These are phyloP conservation scores for Fusarium guadeloupense DNA, from an alignment of 2,329 filamentous ascomycete species.

Conservation along the genomic window DNA sequence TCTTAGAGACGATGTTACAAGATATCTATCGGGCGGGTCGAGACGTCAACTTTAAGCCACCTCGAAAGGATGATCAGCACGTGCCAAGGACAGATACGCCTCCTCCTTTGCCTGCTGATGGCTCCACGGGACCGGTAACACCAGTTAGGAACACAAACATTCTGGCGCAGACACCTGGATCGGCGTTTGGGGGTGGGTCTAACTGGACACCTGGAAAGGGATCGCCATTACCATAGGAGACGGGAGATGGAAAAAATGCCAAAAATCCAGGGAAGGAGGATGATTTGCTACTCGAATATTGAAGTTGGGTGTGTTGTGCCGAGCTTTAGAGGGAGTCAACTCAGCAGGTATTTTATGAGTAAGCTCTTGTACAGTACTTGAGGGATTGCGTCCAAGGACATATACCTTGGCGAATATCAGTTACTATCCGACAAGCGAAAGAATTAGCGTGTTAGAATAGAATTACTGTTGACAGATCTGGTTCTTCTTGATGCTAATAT, in stretches of 20 bases:
- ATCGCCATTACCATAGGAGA: conserved; percentile 47
- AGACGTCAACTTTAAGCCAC: conserved; percentile 62
- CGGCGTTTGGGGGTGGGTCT: conserved; percentile 51
- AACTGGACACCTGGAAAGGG: conserved; percentile 60
- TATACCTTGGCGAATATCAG: not conserved
- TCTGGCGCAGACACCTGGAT: conserved; percentile 46
- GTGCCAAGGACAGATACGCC: conserved; percentile 63
- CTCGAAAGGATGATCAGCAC: conserved; percentile 56
- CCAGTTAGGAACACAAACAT: conserved; percentile 53
- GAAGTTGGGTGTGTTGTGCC: not conserved
- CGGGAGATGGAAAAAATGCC: not conserved
- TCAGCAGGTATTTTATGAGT: not conserved
- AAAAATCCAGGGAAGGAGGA: not conserved
- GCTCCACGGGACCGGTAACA: conserved; percentile 55
- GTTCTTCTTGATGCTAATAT: no score
- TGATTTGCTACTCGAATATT: conserved; percentile 1
- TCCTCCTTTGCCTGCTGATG: conserved; percentile 58
- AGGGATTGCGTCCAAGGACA: not conserved
- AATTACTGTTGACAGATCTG: no score
- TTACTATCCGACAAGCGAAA: not conserved
- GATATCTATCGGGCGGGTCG: conserved; percentile 76
- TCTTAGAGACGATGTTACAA: conserved; percentile 83
- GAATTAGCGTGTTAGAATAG: not conserved
- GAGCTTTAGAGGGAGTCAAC: not conserved
- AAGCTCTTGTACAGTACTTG: not conserved